A percentile compares a stretch with the other conserved stretches of the same genome.
Evolutionary conservation across 768 basidiomycete species (phyloP).

Genomic region (Podaxis sp.): DNA sequence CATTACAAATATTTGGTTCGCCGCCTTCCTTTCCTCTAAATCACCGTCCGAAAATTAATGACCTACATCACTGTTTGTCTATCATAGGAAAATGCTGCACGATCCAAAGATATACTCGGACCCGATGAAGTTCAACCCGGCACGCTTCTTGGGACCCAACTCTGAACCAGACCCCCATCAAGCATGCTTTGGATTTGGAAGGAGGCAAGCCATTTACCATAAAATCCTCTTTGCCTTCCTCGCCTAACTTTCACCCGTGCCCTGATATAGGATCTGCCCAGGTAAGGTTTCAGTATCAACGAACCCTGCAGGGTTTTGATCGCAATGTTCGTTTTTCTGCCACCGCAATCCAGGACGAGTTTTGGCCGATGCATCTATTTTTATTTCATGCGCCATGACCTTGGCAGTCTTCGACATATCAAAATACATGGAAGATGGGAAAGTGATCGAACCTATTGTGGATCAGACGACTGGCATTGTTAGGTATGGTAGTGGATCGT

Average conservation of each 20-base stretch:
- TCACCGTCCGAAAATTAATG: not conserved
- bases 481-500: conserved; percentile 28
- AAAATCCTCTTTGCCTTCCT: not conserved
- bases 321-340: not conserved
- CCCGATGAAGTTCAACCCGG: conserved; percentile 45
- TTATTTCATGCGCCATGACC: conserved; percentile 37
- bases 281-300: conserved; percentile 19
- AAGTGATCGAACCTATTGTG: conserved; percentile 31
- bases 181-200: conserved; percentile 53
- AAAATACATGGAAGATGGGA: conserved; percentile 24
- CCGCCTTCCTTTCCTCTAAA: not conserved
- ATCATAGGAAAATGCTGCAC: conserved; percentile 37
- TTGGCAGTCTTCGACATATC: conserved; percentile 41
- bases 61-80: not conserved
- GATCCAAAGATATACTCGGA: conserved; percentile 41
- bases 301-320: conserved; percentile 10
- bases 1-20: conserved; percentile 33
- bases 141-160: conserved; percentile 40
- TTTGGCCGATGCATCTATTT: conserved; percentile 42
- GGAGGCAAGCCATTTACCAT: conserved; percentile 30
- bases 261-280: conserved; percentile 30
- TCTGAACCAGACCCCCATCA: conserved; percentile 43
- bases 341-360: conserved; percentile 25
- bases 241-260: not conserved
- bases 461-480: conserved; percentile 46